phyloP scores from a whole-genome alignment of 208 protist genomes.

The Wallacemonas sp. region DNA sequence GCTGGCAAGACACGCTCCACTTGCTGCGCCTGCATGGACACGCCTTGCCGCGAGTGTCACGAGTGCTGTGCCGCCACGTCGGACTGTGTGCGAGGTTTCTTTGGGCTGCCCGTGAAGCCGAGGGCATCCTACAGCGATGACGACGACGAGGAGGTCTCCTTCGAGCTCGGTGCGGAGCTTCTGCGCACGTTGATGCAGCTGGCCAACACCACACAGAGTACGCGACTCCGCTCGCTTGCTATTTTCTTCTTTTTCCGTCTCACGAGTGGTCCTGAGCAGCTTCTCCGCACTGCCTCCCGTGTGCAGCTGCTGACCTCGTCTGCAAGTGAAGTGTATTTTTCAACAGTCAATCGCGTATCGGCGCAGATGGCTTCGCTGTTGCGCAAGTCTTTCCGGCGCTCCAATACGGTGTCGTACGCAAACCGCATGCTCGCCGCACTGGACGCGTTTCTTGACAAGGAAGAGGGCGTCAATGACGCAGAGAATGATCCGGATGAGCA shows the following conservation, averaged over 20 bases:
- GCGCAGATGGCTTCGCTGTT: slow-evolving; percentile 19
- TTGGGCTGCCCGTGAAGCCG: neutral
- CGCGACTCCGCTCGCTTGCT: slow-evolving; percentile 26
- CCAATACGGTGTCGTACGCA: slow-evolving; percentile 32
- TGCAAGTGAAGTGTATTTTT: slow-evolving; percentile 39
- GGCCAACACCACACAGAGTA: slow-evolving; percentile 28
- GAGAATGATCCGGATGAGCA: neutral
- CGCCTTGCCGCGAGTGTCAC: neutral
- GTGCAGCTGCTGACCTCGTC: slow-evolving; percentile 52
- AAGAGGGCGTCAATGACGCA: slow-evolving; percentile 7
- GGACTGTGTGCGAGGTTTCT: neutral
- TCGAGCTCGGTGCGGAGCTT: slow-evolving; percentile 24
- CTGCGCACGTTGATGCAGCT: slow-evolving; percentile 34
- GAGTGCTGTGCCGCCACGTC: slow-evolving; percentile 10
- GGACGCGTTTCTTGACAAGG: slow-evolving; percentile 24
- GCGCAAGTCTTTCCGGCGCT: slow-evolving; percentile 30
- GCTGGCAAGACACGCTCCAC: neutral
- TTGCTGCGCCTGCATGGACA: neutral
- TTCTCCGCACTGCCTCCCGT: slow-evolving; percentile 24
- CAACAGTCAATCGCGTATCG: slow-evolving; percentile 27
- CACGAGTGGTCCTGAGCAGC: slow-evolving; percentile 37
- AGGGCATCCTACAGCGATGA: neutral
- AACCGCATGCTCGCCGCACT: slow-evolving; percentile 29
- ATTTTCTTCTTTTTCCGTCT: slow-evolving; percentile 41
- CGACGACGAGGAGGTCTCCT: neutral